Conservation (phyloP, 768 basidiomycete species). For the Lentinula edodes region DNA sequence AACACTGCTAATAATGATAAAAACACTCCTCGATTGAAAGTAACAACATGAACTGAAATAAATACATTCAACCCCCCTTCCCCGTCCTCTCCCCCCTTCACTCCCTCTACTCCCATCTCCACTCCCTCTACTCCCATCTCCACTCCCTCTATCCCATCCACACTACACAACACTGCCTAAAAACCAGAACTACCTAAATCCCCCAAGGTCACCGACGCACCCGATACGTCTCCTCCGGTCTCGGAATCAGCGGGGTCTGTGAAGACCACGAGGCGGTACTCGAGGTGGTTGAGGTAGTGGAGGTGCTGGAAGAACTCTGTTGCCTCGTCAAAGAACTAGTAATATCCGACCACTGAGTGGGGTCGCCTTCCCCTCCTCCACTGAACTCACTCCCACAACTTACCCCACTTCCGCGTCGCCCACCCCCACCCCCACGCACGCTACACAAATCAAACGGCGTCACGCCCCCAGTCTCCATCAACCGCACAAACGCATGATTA, state of each 20-base stretch:
- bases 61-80: too few relatives aligned
- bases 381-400: not conserved
- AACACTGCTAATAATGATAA: too few relatives aligned
- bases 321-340: not conserved
- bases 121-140: too few relatives aligned
- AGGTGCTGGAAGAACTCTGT: not conserved
- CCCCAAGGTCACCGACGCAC: not conserved
- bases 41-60: too few relatives aligned
- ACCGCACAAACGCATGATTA: not conserved
- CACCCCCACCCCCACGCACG: not conserved
- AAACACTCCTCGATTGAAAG: too few relatives aligned
- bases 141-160: too few relatives aligned
- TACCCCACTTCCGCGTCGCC: not conserved
- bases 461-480: conserved; percentile 11
- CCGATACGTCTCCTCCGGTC: not conserved
- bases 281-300: too few relatives aligned
- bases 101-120: too few relatives aligned
- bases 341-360: not conserved
- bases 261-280: not conserved
- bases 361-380: not conserved
- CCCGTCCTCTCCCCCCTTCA: too few relatives aligned
- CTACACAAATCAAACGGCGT: conserved; percentile 13
- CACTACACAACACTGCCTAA: too few relatives aligned
- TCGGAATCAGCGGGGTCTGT: not conserved
- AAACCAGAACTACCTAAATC: too few relatives aligned